A percentile compares a stretch with the other conserved stretches of the same genome.
These are phyloP conservation scores for Phytomonas francai DNA, from an alignment of 208 protist species.

Conservation along the genomic window DNA sequence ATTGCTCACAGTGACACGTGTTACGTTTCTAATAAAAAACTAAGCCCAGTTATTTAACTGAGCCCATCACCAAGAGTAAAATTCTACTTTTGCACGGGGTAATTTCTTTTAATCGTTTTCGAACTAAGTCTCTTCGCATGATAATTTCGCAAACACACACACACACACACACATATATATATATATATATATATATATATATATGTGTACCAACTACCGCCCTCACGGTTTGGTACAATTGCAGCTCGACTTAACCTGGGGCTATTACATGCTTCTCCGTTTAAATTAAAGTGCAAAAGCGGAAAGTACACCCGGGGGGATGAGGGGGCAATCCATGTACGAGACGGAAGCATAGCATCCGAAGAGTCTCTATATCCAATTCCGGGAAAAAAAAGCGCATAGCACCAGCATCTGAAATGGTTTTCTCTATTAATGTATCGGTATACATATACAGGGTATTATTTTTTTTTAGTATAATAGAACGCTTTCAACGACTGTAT, in stretches of 20 bases:
- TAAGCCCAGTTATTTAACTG: not conserved
- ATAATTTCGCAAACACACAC: not conserved
- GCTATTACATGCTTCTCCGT: not conserved
- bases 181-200: slow-evolving; percentile 8
- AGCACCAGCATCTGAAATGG: not conserved
- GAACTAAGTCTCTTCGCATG: not conserved
- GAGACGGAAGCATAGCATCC: not conserved
- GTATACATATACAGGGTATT: not conserved
- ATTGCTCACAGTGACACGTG: not conserved
- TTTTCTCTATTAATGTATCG: not conserved
- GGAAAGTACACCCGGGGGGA: not conserved
- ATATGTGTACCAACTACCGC: not conserved
- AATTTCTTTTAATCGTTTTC: not conserved
- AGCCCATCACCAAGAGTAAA: not conserved
- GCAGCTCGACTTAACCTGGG: not conserved
- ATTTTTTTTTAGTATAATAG: not conserved
- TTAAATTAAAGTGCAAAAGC: not conserved
- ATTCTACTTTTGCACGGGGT: not conserved
- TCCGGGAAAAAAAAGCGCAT: not conserved
- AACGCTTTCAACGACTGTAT: not conserved
- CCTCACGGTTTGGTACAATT: not conserved
- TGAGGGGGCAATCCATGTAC: not conserved
- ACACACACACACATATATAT: not conserved
- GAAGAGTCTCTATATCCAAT: not conserved
- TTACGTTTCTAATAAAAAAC: not conserved